Evolutionary conservation across 1,139 yeast genomes (phyloP), one percentile per base, ranked within the genome.

Genomic region (Magnusiomyces magnusii): DNA sequence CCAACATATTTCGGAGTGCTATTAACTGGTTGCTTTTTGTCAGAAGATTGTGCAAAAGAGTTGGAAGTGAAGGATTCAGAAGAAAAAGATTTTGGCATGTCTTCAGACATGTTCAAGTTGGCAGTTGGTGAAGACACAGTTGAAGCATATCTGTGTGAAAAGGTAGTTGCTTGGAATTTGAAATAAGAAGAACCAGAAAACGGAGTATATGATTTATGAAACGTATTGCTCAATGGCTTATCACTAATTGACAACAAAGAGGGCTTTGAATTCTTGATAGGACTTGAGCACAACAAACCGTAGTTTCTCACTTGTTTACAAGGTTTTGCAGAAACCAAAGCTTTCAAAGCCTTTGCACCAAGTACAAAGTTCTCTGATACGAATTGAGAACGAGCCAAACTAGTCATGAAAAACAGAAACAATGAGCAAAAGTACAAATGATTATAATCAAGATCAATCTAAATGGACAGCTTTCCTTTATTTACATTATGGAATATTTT

Each of bases 1-100:
- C 96, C 97, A 3, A 89, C 93, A 15, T 65, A 61, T 47, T 68
- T 70, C 57, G 69, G 65, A 23, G 72, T 67, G 60, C 67, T 68
- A 24, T 67, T 64, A 2, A 72, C 73, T 27, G 67, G 56, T 19
- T 66, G 58, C 50, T 60, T 60, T 13, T 42, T 51, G n/a, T n/a
- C n/a, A n/a, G n/a, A n/a, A n/a, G n/a, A n/a, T n/a, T n/a, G n/a
- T n/a, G n/a, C n/a, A n/a, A n/a, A n/a, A n/a, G n/a, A n/a, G 2
- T 63, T 49, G 59, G 60, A 49, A 51, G 57, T 55, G 21, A 59
- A 51, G 53, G 62, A 61, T 47, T 59, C 58, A 28, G 58, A 57
- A 25, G 60, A 27, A n/a, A 60, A 60, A 19, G 59, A 53, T 41
- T 58, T 58, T 23, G 62, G 59, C 39, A 56, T 58, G 21, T 57